phyloP scores from a whole-genome alignment of 495 filamentous ascomycete species.

The Penicillium silybi region DNA sequence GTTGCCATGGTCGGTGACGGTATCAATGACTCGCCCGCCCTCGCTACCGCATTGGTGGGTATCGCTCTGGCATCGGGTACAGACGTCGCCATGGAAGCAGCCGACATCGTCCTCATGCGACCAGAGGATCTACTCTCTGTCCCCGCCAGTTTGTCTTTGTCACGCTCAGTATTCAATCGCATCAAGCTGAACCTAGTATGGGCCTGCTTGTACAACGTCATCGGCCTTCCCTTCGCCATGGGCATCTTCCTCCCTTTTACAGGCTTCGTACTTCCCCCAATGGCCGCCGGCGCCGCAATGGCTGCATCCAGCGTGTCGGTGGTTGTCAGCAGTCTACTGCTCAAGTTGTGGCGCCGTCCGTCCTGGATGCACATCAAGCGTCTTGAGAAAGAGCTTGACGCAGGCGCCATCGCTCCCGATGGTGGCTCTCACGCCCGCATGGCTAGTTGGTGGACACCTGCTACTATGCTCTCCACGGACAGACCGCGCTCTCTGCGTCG shows the following conservation, averaged over 20 bases:
- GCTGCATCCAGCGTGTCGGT: constrained; percentile 86
- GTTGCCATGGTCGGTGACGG: constrained; percentile 99
- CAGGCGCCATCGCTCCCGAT: constrained; percentile 10
- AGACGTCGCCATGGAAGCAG: constrained; percentile 97
- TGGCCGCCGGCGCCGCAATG: constrained; percentile 96
- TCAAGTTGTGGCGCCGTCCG: constrained; percentile 86
- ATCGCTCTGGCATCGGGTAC: constrained; percentile 91
- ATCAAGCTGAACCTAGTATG: constrained; percentile 93
- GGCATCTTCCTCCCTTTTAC: constrained; percentile 86
- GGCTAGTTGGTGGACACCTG: constrained; percentile 33
- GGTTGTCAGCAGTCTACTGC: constrained; percentile 72
- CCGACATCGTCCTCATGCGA: constrained; percentile 92
- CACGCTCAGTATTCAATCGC: constrained; percentile 78
- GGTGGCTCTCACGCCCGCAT: constrained; percentile 8
- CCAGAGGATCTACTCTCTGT: constrained; percentile 89
- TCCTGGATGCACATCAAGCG: constrained; percentile 80
- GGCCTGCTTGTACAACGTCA: constrained; percentile 88
- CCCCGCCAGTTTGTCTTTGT: constrained; percentile 76
- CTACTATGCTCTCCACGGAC: constrained; percentile 21
- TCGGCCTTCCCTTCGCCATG: constrained; percentile 96
- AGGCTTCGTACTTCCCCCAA: constrained; percentile 82
- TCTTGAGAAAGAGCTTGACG: constrained; percentile 48
- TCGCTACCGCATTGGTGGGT: constrained; percentile 88
- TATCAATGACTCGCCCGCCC: constrained; percentile 96
- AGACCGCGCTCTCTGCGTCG: constrained; percentile 16